Conservation (phyloP, 148 eudicot species). For the Rheum nobile region DNA sequence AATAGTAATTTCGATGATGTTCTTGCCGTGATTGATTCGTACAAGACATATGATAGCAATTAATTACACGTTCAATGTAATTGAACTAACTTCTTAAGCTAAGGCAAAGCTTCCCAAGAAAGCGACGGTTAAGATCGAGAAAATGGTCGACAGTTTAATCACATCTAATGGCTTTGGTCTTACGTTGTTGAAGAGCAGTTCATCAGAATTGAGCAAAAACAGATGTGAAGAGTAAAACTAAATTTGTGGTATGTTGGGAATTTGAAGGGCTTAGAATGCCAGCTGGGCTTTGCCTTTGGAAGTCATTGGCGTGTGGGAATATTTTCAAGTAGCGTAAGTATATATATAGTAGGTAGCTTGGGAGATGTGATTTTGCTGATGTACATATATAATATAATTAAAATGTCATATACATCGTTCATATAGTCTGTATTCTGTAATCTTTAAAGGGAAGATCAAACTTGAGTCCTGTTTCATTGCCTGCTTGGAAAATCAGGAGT, state of each 20-base stretch:
- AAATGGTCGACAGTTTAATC: background rate
- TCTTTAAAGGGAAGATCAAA: no score
- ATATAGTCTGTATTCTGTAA: no score
- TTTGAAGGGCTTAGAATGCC: background rate
- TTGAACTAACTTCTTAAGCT: no score
- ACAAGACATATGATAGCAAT: background rate
- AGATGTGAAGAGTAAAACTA: background rate
- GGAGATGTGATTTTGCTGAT: background rate
- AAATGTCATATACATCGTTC: no score
- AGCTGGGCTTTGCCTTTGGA: background rate
- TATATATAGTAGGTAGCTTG: background rate
- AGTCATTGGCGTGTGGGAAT: background rate
- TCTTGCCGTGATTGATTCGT: background rate
- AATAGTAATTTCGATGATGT: no score
- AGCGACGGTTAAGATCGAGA: background rate
- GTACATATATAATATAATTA: background rate
- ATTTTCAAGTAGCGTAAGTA: background rate
- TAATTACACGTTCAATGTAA: no score
- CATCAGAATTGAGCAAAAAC: background rate
- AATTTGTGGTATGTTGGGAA: background rate
- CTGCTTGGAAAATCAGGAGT: no score
- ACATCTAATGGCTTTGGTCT: background rate
- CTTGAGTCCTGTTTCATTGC: no score
- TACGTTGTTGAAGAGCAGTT: background rate
- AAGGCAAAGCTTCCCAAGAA: background rate